Percentiles rank a stretch among this genome's conserved stretches.
Evolutionary conservation across 1,139 yeast genomes (phyloP).

Genomic region (Hanseniaspora sp.): DNA sequence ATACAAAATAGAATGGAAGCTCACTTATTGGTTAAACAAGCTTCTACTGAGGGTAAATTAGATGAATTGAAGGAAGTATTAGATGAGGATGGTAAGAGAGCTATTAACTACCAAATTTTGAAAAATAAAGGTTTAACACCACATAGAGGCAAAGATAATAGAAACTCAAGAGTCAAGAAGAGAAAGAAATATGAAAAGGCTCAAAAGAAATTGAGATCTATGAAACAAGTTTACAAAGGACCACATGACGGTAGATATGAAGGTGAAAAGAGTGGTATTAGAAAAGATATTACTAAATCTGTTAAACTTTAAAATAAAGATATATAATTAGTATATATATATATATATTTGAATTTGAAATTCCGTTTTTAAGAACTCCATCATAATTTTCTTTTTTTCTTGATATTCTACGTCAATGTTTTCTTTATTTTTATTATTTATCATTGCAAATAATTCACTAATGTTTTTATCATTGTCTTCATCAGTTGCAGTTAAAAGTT

Average conservation of each 20-base stretch:
- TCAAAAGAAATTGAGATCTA: slow-evolving; percentile 81
- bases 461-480: too few relatives aligned
- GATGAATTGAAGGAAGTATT: slow-evolving; percentile 55
- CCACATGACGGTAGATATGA: slow-evolving; percentile 68
- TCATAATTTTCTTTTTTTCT: slow-evolving; percentile 24
- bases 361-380: slow-evolving; percentile 21
- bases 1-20: slow-evolving; percentile 49
- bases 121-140: slow-evolving; percentile 94
- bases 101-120: slow-evolving; percentile 82
- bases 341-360: slow-evolving; percentile 6
- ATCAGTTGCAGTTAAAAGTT: slow-evolving; percentile 12
- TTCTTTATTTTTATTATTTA: slow-evolving; percentile 17
- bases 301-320: slow-evolving; percentile 45
- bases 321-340: background rate
- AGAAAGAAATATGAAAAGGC: slow-evolving; percentile 94
- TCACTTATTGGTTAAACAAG: slow-evolving; percentile 61
- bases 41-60: slow-evolving; percentile 76
- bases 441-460: background rate
- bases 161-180: slow-evolving; percentile 96
- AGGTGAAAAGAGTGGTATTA: slow-evolving; percentile 96
- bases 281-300: slow-evolving; percentile 78
- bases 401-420: slow-evolving; percentile 20
- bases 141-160: slow-evolving; percentile 79
- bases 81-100: slow-evolving; percentile 82
- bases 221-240: slow-evolving; percentile 74